A percentile compares a stretch with the other conserved stretches of the same genome.
phyloP scores from a whole-genome alignment of 129 eudicot genomes.

The Daucus carota region DH1_v3.0 NC_030383.2:9018501-9019000 shows the following conservation, averaged over 20 bases:
- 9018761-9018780: too few relatives aligned
- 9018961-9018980: too few relatives aligned
- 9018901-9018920: too few relatives aligned
- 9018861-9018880: too few relatives aligned
- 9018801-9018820: neutral
- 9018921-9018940: too few relatives aligned
- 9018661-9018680: neutral
- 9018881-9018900: too few relatives aligned
- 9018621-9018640: neutral
- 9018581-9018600: neutral
- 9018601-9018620: neutral
- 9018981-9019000: too few relatives aligned
- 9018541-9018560: neutral
- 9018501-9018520: neutral
- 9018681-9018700: neutral
- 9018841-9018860: neutral
- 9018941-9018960: too few relatives aligned
- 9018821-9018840: too few relatives aligned
- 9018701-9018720: neutral
- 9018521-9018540: neutral
- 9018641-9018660: neutral
- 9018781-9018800: too few relatives aligned
- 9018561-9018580: neutral
- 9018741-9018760: too few relatives aligned
- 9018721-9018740: neutral